A percentile compares a stretch with the other conserved stretches of the same genome.
These are phyloP conservation scores for Dactylellina drechsleri DNA, from an alignment of 2,329 filamentous ascomycete genomes.

Conservation along the genomic window DNA sequence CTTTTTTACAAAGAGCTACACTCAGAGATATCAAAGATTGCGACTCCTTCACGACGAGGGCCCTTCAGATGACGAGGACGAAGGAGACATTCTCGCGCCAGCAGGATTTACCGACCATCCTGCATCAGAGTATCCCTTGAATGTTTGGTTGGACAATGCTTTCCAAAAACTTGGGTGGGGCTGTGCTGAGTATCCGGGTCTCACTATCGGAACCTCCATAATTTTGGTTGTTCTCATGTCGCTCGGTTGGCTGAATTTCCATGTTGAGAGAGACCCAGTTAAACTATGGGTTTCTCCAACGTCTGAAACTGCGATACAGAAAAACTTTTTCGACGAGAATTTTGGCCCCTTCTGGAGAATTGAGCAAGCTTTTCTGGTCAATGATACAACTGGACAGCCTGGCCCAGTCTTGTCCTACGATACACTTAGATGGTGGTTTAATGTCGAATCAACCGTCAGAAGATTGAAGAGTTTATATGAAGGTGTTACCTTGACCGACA, in stretches of 20 bases:
- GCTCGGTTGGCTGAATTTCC: conserved; percentile 85
- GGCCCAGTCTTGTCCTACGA: conserved; percentile 88
- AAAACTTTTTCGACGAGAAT: conserved; percentile 88
- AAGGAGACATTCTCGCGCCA: conserved; percentile 82
- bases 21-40: conserved; percentile 72
- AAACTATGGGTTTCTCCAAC: conserved; percentile 96
- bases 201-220: conserved; percentile 82
- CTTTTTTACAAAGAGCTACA: conserved; percentile 46
- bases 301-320: conserved; percentile 89
- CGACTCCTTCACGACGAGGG: conserved; percentile 84
- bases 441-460: conserved; percentile 80
- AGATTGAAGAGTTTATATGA: conserved; percentile 75
- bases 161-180: conserved; percentile 83
- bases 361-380: conserved; percentile 92
- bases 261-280: conserved; percentile 90
- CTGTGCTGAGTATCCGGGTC: conserved; percentile 82
- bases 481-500: conserved; percentile 77
- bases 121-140: conserved; percentile 81
- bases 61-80: conserved; percentile 91
- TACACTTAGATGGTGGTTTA: conserved; percentile 92
- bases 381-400: conserved; percentile 76
- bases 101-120: conserved; percentile 79
- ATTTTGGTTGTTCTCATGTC: conserved; percentile 81
- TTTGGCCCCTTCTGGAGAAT: conserved; percentile 97
- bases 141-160: conserved; percentile 79